Base-by-base conservation (phyloP, 768 basidiomycete species). In the Pulveroboletus sp. region DNA sequence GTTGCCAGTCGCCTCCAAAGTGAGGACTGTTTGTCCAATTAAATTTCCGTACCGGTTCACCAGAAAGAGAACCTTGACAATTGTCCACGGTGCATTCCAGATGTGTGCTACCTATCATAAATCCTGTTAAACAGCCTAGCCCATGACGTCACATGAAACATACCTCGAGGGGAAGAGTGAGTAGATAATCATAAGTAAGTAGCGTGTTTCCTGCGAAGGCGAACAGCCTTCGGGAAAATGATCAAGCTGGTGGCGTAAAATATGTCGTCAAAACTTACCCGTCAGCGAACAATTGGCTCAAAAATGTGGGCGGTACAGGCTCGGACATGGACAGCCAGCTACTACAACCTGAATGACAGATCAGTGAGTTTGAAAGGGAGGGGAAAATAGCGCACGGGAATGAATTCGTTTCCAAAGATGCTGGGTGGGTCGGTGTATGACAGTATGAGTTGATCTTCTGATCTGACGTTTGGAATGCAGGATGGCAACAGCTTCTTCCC, bases 121-220 rank as follows among this genome's bases (percentile, higher is more conserved):
- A 6, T 0, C 20, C 8, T 12, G 20, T 5, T 31, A 7, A 29
- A 21, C 4, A 6, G 10, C 20, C 12, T 23, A 13, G 27, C 25
- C 12, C 7, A 20, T 9, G 27, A 3, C 24, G 6, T 6, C 16
- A 16, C 6, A 33, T 20, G 17, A 17, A 27, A 17, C 37, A 16
- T 24, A 57, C 56, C 40, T 58, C 55, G n/a, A 45, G 43, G 4
- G 29, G 16, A n/a, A 58, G 9, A 9, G 56, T 57, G 12, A 58
- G 32, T 24, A 52, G 7, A 40, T 56, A 47, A 20, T 57, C 55
- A 24, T 45, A 58, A 1, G 36, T 23, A 5, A 57, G 46, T 5
- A 56, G 24, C 2, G 47, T 38, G n/a, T 38, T 17, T 16, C 55
- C 55, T 27, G 34, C 24, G 20, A 42, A 31, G 13, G 45, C 45